A percentile compares a stretch with the other conserved stretches of the same genome.
These are phyloP conservation scores for Aspergillus uvarum DNA, from an alignment of 2,329 filamentous ascomycete species.

Conservation along the genomic window DNA sequence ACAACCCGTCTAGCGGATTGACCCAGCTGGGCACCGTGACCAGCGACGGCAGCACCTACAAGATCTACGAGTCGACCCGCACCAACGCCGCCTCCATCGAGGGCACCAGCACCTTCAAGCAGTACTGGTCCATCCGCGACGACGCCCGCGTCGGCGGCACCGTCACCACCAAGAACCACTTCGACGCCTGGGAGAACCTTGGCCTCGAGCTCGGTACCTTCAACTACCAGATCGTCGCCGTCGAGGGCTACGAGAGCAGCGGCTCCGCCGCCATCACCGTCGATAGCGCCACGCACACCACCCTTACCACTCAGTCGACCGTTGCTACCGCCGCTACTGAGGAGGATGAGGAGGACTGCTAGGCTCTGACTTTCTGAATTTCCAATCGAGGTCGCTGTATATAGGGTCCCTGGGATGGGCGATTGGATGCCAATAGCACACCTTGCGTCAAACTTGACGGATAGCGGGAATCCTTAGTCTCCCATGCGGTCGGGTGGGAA, in stretches of 20 bases:
- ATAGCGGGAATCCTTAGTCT: too few relatives aligned
- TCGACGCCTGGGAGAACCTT: constrained; percentile 35
- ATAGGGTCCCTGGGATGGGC: too few relatives aligned
- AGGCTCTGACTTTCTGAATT: neutral
- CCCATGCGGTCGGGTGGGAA: too few relatives aligned
- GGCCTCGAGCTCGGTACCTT: constrained; percentile 33
- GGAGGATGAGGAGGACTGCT: constrained; percentile 4
- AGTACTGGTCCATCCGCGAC: constrained; percentile 46
- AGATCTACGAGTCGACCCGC: constrained; percentile 39
- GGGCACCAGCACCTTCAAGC: constrained; percentile 44
- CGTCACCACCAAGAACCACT: constrained; percentile 39
- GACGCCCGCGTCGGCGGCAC: constrained; percentile 37
- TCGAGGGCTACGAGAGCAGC: constrained; percentile 45
- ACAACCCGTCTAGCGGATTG: constrained; percentile 33
- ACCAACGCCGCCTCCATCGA: constrained; percentile 42
- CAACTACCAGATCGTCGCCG: constrained; percentile 45
- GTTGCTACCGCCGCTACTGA: neutral
- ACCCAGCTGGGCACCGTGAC: constrained; percentile 37
- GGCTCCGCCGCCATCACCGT: constrained; percentile 40
- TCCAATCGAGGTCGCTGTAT: too few relatives aligned
- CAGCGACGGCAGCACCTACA: constrained; percentile 41
- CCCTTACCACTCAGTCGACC: neutral
- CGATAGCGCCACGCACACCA: neutral
- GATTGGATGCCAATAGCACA: neutral
- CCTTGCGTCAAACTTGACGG: too few relatives aligned